Base-by-base conservation (phyloP, 371 early-diverging fungal species). In the Parasitella parasitica region DNA sequence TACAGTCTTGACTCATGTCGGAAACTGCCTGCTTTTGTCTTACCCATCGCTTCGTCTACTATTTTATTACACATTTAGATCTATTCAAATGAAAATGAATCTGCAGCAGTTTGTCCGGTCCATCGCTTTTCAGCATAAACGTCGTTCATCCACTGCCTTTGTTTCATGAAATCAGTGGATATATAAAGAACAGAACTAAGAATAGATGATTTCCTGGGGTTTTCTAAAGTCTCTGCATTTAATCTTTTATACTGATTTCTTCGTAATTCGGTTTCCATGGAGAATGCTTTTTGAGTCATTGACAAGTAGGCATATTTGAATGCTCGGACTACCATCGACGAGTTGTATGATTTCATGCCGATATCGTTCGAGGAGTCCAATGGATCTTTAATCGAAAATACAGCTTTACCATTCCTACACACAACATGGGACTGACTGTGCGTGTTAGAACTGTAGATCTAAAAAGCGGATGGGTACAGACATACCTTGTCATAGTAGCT, bases 321-420 rank as follows among this genome's bases (percentile, higher is more conserved):
- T 0, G 54, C 55, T 48, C 53, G 55, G 2, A 54, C 20, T 3
- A 70, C 66, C 1, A 2, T 15, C 0, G 20, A 8, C 3, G 74
- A 64, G 30, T 71, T 69, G 61, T 66, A 76, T 16, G 79, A 78
- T 53, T 78, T 78, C 43, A 49, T 38, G 4, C 79, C 79, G 55
- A 90, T 79, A 54, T 91, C 89, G 54, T 91, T 91, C 5, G 59
- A 50, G 3, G 57, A 20, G 46, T 90, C 88, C 50, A 77, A 73
- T 0, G 91, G 91, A 43, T 91, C 91, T 46, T 75, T 67, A 16
- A 88, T 85, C 6, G 65, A 82, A 63, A 59, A 86, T 12, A 67
- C 73, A 38, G 55, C 65, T 52, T 64, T 63, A 20, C 67, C 56
- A 26, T 57, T 54, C 49, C 68, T 55, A 56, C 61, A 46, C 2